Evolutionary conservation across 1,284 basidiomycete genomes (phyloP).

Genomic region (Ceratobasidium sp.): DNA sequence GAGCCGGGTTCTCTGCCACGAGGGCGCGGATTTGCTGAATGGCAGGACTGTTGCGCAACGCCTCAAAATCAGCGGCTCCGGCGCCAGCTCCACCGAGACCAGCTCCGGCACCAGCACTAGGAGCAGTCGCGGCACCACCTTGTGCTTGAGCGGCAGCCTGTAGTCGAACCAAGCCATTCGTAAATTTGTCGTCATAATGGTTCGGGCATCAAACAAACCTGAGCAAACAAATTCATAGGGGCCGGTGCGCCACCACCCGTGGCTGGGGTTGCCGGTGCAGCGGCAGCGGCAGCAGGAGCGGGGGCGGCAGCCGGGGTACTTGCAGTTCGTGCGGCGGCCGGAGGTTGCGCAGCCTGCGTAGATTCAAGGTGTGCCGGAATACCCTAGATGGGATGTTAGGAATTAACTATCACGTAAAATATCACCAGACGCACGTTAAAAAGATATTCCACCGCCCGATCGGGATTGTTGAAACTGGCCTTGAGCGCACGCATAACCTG

Average conservation of each 20-base stretch:
- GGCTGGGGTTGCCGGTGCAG: slow-evolving; percentile 56
- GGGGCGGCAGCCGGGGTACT: slow-evolving; percentile 42
- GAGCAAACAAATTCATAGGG: slow-evolving; percentile 32
- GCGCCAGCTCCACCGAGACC: slow-evolving; percentile 58
- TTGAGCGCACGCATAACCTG: slow-evolving; percentile 89
- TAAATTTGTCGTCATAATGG: neutral
- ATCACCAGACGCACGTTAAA: slow-evolving; percentile 77
- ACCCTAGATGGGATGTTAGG: slow-evolving; percentile 64
- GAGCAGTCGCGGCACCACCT: slow-evolving; percentile 53
- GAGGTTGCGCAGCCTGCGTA: slow-evolving; percentile 61
- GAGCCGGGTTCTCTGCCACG: slow-evolving; percentile 79
- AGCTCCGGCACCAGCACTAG: slow-evolving; percentile 56
- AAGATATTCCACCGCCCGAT: slow-evolving; percentile 97
- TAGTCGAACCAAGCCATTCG: slow-evolving; percentile 2
- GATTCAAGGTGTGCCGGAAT: slow-evolving; percentile 80
- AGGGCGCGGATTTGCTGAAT: slow-evolving; percentile 78
- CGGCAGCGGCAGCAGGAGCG: slow-evolving; percentile 55
- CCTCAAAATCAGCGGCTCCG: slow-evolving; percentile 58
- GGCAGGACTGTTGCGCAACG: slow-evolving; percentile 72
- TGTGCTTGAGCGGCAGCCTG: slow-evolving; percentile 50
- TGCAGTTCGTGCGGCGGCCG: slow-evolving; percentile 53
- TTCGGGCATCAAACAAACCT: slow-evolving; percentile 13
- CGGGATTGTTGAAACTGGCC: slow-evolving; percentile 98
- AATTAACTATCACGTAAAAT: slow-evolving; percentile 37
- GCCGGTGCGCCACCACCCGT: slow-evolving; percentile 41